A percentile compares a stretch with the other conserved stretches of the same genome.
Evolutionary conservation across 2,329 filamentous ascomycete species (phyloP).

Genomic region (Botrytis squamosa): DNA sequence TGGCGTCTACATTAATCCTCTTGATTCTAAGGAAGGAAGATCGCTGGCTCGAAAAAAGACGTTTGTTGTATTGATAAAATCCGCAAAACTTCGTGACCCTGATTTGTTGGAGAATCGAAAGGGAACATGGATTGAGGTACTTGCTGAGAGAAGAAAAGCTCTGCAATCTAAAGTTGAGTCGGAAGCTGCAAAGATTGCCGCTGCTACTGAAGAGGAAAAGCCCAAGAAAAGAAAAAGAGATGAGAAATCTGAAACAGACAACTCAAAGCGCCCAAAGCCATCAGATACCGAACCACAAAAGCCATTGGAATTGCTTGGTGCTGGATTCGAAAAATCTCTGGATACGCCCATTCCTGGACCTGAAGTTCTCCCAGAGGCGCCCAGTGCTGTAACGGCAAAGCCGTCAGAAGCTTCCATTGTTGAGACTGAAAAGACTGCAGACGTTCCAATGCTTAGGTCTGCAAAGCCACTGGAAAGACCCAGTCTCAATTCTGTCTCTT

Average conservation of each 20-base stretch:
- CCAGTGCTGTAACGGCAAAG: neutral
- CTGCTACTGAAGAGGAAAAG: conserved; percentile 3
- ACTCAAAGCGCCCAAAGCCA: neutral
- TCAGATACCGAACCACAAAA: neutral
- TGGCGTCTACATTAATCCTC: conserved; percentile 27
- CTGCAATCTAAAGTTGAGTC: conserved; percentile 8
- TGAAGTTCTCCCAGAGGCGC: neutral
- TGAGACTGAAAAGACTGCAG: neutral
- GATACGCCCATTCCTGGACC: neutral
- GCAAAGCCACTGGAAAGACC: neutral
- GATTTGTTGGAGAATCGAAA: conserved; percentile 23
- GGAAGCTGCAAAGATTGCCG: conserved; percentile 8
- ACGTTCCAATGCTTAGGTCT: neutral
- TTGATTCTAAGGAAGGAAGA: conserved; percentile 33
- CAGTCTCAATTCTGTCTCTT: neutral
- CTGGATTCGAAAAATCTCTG: neutral
- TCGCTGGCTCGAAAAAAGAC: conserved; percentile 35
- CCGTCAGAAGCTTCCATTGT: neutral
- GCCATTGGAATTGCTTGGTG: neutral
- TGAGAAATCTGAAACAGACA: neutral
- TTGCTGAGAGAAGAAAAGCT: conserved; percentile 21
- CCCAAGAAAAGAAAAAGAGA: conserved; percentile 19
- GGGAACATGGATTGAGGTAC: conserved; percentile 27
- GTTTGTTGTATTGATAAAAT: conserved; percentile 38
- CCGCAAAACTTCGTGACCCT: conserved; percentile 34